A percentile compares a stretch with the other conserved stretches of the same genome.
These are phyloP conservation scores for Pichia sp. DNA, from an alignment of 1,139 yeast genomes.

Conservation along the genomic window DNA sequence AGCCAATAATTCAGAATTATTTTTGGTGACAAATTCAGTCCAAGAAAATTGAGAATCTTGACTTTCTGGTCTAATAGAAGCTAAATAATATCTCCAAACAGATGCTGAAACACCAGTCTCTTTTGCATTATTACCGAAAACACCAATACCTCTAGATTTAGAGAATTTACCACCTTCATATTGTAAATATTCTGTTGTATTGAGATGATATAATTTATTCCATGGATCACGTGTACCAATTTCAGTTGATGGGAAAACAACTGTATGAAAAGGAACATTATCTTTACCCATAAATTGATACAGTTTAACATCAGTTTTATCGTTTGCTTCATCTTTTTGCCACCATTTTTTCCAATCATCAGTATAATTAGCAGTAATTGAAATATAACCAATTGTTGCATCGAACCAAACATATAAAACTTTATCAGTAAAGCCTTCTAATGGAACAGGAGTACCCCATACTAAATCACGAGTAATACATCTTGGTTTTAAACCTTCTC, in stretches of 20 bases:
- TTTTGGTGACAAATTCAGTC: constrained; percentile 90
- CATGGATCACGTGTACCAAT: constrained; percentile 83
- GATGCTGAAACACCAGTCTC: constrained; percentile 87
- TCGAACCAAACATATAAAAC: constrained; percentile 98
- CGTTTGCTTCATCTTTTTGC: constrained; percentile 53
- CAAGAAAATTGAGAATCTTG: constrained; percentile 96
- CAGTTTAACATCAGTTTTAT: constrained; percentile 49
- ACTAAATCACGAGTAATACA: constrained; percentile 94
- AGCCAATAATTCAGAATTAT: constrained; percentile 88
- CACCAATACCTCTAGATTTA: constrained; percentile 94
- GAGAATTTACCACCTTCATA: constrained; percentile 98
- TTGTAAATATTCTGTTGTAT: constrained; percentile 93
- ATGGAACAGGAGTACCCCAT: constrained; percentile 99
- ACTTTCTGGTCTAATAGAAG: constrained; percentile 89
- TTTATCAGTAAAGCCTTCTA: constrained; percentile 73
- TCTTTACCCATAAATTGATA: constrained; percentile 99
- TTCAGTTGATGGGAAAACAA: constrained; percentile 90
- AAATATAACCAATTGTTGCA: constrained; percentile 93
- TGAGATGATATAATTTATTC: constrained; percentile 88
- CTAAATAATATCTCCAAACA: constrained; percentile 95
- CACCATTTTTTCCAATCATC: constrained; percentile 91
- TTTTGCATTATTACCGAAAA: constrained; percentile 94
- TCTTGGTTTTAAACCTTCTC: constrained; percentile 88
- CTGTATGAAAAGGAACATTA: constrained; percentile 97
- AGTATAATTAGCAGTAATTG: constrained; percentile 90